Conservation (phyloP, 2,329 filamentous ascomycete species). For the Talaromyces verruculosus region DNA sequence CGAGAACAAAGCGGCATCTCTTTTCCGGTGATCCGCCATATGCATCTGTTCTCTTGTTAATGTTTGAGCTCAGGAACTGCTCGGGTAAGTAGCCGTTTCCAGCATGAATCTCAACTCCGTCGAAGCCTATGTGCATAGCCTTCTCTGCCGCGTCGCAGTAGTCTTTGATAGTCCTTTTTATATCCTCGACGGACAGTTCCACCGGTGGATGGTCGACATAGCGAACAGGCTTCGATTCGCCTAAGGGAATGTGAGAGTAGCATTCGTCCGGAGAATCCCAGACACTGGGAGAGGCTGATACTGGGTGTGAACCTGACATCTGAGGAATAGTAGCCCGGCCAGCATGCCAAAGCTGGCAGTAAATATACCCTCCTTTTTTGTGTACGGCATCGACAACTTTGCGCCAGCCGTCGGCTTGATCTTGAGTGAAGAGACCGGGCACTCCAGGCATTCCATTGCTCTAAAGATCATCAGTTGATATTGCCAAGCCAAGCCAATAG, state of each 20-base stretch:
- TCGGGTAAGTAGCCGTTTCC: conserved; percentile 55
- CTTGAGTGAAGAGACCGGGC: conserved; percentile 34
- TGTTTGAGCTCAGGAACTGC: conserved; percentile 53
- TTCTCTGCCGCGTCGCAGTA: conserved; percentile 48
- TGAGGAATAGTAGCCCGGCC: conserved; percentile 48
- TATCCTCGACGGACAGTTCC: conserved; percentile 48
- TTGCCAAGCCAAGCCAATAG: neutral
- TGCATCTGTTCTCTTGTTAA: conserved; percentile 52
- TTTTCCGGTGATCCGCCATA: conserved; percentile 55
- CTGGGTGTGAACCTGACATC: conserved; percentile 41
- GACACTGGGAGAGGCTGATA: conserved; percentile 45
- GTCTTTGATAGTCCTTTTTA: conserved; percentile 45
- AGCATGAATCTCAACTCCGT: conserved; percentile 53
- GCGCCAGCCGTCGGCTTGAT: conserved; percentile 53
- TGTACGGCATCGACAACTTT: conserved; percentile 54
- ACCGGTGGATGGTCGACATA: conserved; percentile 48
- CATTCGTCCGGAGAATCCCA: conserved; percentile 49
- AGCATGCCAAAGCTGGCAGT: conserved; percentile 45
- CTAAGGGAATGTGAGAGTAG: conserved; percentile 43
- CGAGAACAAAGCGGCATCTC: conserved; percentile 57
- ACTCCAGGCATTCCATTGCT: conserved; percentile 43
- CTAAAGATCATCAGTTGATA: conserved; percentile 25
- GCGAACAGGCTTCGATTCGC: conserved; percentile 36
- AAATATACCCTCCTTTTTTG: conserved; percentile 51
- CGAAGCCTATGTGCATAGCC: conserved; percentile 58